Conservation (phyloP, 73 alveolate genomes). For the Paramecium primaurelia region DNA sequence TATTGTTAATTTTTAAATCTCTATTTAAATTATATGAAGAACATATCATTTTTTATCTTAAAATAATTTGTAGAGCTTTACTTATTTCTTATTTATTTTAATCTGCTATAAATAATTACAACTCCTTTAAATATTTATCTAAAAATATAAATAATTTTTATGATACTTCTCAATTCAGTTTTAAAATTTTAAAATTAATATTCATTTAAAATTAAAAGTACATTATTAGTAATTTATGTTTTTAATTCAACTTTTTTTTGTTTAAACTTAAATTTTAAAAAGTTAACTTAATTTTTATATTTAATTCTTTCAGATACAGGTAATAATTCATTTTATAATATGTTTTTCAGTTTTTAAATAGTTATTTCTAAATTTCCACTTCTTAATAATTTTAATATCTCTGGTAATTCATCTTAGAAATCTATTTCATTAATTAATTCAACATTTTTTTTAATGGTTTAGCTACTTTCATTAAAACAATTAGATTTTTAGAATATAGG, state of each 20-base stretch:
- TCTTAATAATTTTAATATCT: not conserved
- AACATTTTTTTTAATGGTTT: not conserved
- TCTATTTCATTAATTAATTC: not conserved
- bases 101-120: not conserved
- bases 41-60: not conserved
- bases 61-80: not conserved
- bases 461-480: not conserved
- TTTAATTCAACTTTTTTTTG: not conserved
- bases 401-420: not conserved
- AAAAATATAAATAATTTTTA: not conserved
- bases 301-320: not conserved
- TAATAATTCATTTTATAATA: not conserved
- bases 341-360: not conserved
- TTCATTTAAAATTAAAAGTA: not conserved
- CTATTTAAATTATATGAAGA: not conserved
- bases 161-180: not conserved
- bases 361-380: not conserved
- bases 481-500: not conserved
- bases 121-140: not conserved
- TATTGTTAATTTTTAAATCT: not conserved
- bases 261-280: not conserved
- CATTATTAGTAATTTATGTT: not conserved
- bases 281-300: not conserved
- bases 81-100: not conserved
- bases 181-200: not conserved